Base-by-base conservation (phyloP, 305 asterid species). In the Plantago lanceolata region DNA sequence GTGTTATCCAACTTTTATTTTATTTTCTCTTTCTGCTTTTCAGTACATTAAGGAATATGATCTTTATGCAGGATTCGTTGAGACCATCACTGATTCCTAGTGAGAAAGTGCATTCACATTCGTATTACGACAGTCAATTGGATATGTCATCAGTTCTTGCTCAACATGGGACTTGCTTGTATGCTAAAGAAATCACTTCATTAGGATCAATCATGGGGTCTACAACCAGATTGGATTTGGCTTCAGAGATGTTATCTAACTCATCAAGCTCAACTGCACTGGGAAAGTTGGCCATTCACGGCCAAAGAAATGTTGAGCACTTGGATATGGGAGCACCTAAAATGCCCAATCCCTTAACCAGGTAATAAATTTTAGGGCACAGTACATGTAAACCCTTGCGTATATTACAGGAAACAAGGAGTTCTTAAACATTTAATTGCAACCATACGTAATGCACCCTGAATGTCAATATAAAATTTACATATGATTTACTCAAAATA, bases 81-180 rank as follows among this genome's bases (percentile, higher is more conserved):
- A 79, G 59, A 54, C 63, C 88, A 59, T 79, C 76, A 24, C 52
- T 54, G 67, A 54, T 66, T 68, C 82, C 81, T n/a, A 45, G 43
- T 31, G 85, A 83, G 68, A 75, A 70, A 44, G 52, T 69, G 48
- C 80, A 80, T 68, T 81, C 88, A 8, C 72, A 65, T 71, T 72
- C 75, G 71, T 90, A 86, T 82, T 74, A 75, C 67, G 96, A 92
- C 24, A 73, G 73, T 71, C 99, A 86, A 73, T 48, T 83, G 74
- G 85, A 88, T 65, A 90, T 93, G 82, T 75, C 95, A 45, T 85
- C 95, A 9, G 51, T 75, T 67, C 57, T 83, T 65, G 89, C 87
- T 44, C 84, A 93, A 78, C 99, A 93, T 61, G 99, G 94, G 50
- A 74, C 86, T 66, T 90, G 94, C 81, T 78, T 77, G 68, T 90